Percentiles rank a stretch among this genome's conserved stretches.
Evolutionary conservation across 306 rosid species (phyloP).

Genomic region (Quillaja saponaria): DNA sequence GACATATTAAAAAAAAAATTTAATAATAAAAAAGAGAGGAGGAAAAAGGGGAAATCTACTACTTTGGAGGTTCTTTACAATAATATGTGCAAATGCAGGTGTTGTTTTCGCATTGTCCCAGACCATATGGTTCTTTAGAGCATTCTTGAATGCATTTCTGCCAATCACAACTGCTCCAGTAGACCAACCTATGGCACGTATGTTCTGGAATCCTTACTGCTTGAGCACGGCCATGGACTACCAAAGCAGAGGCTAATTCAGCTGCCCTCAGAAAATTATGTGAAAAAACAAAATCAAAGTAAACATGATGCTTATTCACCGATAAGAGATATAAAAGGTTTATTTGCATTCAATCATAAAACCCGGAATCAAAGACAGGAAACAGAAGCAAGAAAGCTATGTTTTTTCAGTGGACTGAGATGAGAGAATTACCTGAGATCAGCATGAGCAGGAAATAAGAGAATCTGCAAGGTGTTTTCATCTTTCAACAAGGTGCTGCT

Average conservation of each 20-base stretch:
- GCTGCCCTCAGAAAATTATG: constrained; percentile 15
- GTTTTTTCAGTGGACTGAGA: too few species aligned
- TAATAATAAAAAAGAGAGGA: background rate
- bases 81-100: constrained; percentile 46
- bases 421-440: constrained; percentile 39
- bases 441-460: constrained; percentile 34
- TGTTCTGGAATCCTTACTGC: constrained; percentile 53
- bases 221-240: constrained; percentile 10
- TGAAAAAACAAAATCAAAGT: too few species aligned
- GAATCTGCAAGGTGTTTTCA: constrained; percentile 35
- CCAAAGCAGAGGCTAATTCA: constrained; percentile 27
- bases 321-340: too few species aligned
- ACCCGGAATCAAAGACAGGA: background rate
- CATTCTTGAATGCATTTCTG: constrained; percentile 46
- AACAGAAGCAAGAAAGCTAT: background rate
- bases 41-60: background rate
- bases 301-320: too few species aligned
- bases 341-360: background rate
- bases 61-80: constrained; percentile 43
- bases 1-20: constrained; percentile 11
- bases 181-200: constrained; percentile 42
- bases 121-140: constrained; percentile 40
- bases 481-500: constrained; percentile 19
- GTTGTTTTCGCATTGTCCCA: constrained; percentile 40
- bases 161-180: constrained; percentile 32